Percentiles rank a stretch among this genome's conserved stretches.
Evolutionary conservation across 1,284 basidiomycete species (phyloP).

Genomic region (Meripilus lineatus): DNA sequence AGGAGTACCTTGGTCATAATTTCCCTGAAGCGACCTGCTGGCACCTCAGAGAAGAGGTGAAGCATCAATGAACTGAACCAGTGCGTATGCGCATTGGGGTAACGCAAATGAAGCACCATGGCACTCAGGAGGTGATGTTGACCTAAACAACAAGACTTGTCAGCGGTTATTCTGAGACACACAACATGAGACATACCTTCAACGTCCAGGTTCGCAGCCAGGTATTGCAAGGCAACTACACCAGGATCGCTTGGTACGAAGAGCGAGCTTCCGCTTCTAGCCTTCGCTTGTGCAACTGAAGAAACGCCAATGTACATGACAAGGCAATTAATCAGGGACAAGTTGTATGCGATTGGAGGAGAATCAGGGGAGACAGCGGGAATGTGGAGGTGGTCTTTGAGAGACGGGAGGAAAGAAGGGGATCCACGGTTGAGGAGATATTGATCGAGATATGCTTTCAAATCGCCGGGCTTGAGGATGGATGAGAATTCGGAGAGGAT

Average conservation of each 20-base stretch:
- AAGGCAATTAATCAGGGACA: slow-evolving; percentile 85
- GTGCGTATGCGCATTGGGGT: slow-evolving; percentile 94
- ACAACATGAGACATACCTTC: slow-evolving; percentile 61
- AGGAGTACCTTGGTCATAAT: slow-evolving; percentile 89
- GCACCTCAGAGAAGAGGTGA: slow-evolving; percentile 77
- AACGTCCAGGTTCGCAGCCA: slow-evolving; percentile 80
- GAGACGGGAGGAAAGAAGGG: slow-evolving; percentile 67
- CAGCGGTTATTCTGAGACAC: background rate
- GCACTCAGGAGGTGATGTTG: slow-evolving; percentile 92
- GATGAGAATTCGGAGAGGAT: slow-evolving; percentile 89
- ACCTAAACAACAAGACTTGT: slow-evolving; percentile 39
- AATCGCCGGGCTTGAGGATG: slow-evolving; percentile 73
- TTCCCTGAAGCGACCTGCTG: slow-evolving; percentile 79
- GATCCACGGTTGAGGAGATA: slow-evolving; percentile 71
- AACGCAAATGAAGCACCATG: slow-evolving; percentile 90
- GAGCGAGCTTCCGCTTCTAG: slow-evolving; percentile 71
- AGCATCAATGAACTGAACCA: slow-evolving; percentile 92
- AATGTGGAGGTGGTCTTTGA: slow-evolving; percentile 74
- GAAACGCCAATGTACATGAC: slow-evolving; percentile 94
- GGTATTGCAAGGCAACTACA: slow-evolving; percentile 75
- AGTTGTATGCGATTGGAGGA: slow-evolving; percentile 72
- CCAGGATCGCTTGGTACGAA: slow-evolving; percentile 82
- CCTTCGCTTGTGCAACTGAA: slow-evolving; percentile 82
- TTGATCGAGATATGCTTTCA: slow-evolving; percentile 77
- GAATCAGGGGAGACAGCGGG: slow-evolving; percentile 43